A percentile compares a stretch with the other conserved stretches of the same genome.
Conservation (phyloP, 2,329 filamentous ascomycete species). For the Coniochaeta ligniaria region DNA sequence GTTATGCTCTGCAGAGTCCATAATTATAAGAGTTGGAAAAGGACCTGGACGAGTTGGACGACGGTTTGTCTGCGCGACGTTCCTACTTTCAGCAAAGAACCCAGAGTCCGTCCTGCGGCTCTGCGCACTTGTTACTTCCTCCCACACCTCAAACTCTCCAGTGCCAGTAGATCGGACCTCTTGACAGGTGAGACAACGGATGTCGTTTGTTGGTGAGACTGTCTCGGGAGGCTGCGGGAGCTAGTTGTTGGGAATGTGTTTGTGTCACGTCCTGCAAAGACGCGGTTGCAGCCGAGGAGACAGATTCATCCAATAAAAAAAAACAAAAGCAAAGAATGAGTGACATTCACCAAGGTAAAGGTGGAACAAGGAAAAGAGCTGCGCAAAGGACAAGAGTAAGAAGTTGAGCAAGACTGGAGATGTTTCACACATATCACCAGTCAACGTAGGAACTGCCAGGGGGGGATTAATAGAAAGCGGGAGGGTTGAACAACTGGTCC, state of each 20-base stretch:
- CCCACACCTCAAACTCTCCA: neutral
- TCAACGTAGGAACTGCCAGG: neutral
- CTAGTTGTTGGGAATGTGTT: neutral
- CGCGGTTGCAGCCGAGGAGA: neutral
- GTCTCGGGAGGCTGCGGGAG: neutral
- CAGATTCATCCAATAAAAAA: neutral
- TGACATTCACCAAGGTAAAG: neutral
- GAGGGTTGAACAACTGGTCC: neutral
- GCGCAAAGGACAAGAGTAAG: neutral
- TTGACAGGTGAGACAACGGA: neutral
- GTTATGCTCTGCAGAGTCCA: constrained; percentile 9
- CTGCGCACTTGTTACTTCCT: neutral
- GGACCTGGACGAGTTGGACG: neutral
- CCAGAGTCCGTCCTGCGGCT: neutral
- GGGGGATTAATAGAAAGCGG: neutral
- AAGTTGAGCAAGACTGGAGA: neutral
- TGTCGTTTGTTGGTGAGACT: neutral
- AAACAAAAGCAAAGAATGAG: neutral
- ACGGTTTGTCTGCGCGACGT: neutral
- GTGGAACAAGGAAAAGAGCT: neutral
- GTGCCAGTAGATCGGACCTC: neutral
- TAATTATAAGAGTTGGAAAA: constrained; percentile 8
- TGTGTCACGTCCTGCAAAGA: neutral
- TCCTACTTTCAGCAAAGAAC: neutral
- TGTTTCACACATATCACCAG: neutral